Evolutionary conservation across 208 protist genomes (phyloP).

Genomic region (Plasmodiophora brassicae): DNA sequence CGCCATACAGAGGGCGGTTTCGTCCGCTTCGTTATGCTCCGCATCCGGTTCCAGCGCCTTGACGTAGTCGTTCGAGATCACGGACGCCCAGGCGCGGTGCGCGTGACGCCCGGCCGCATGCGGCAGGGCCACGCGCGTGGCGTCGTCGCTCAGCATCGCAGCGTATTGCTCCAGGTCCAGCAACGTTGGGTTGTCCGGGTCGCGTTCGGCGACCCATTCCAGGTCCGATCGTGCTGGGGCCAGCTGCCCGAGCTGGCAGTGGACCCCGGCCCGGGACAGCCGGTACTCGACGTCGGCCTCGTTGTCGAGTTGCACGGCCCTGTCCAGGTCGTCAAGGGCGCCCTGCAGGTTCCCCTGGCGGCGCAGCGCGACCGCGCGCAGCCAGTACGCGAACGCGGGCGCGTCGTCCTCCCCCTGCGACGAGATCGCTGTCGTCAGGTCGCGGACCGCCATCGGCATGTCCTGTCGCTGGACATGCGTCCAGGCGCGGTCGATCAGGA

Average conservation of each 20-base stretch:
- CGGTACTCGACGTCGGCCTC: not conserved
- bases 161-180: not conserved
- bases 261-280: not conserved
- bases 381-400: not conserved
- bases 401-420: not conserved
- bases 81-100: not conserved
- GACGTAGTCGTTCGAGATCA: not conserved
- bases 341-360: not conserved
- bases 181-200: not conserved
- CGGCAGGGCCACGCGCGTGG: not conserved
- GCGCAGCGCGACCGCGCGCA: not conserved
- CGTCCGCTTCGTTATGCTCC: not conserved
- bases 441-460: not conserved
- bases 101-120: too few species aligned
- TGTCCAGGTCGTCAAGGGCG: not conserved
- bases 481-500: not conserved
- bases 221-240: not conserved
- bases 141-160: not conserved
- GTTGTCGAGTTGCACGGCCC: not conserved
- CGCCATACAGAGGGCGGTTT: not conserved
- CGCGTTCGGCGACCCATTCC: not conserved
- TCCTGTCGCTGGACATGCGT: not conserved
- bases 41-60: not conserved
- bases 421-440: not conserved
- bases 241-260: not conserved